Percentiles rank a stretch among this genome's conserved stretches.
phyloP scores from a whole-genome alignment of 1,284 basidiomycete genomes.

The Sporisorium reilianum region DNA sequence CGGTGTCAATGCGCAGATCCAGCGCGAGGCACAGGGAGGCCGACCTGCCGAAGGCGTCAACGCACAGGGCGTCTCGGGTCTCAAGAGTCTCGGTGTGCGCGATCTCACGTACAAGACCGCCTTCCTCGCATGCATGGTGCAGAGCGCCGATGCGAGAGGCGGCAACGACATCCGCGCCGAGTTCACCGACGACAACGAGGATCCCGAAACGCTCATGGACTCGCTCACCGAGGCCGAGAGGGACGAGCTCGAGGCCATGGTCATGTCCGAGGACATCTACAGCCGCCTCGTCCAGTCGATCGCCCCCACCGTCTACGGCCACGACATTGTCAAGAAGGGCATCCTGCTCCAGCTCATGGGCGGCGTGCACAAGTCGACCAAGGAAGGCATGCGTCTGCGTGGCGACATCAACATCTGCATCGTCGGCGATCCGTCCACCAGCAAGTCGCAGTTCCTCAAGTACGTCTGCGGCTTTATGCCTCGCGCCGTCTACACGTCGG shows the following conservation, averaged over 20 bases:
- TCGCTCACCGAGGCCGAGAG: constrained; percentile 93
- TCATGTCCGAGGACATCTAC: constrained; percentile 92
- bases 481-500: constrained; percentile 97
- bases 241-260: constrained; percentile 93
- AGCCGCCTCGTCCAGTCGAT: constrained; percentile 92
- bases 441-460: constrained; percentile 99
- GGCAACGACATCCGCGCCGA: constrained; percentile 73
- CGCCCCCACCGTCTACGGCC: constrained; percentile 93
- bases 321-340: constrained; percentile 81
- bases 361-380: constrained; percentile 97
- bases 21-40: constrained; percentile 81
- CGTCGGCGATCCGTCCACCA: constrained; percentile 95
- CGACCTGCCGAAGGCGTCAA: constrained; percentile 74
- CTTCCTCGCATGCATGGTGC: constrained; percentile 97
- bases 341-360: constrained; percentile 98
- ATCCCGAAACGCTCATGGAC: constrained; percentile 83
- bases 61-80: constrained; percentile 88
- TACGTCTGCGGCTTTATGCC: constrained; percentile 99
- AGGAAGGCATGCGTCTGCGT: constrained; percentile 94
- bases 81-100: constrained; percentile 93
- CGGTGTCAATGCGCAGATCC: constrained; percentile 92
- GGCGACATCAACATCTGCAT: constrained; percentile 99
- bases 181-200: constrained; percentile 84
- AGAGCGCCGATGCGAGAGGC: constrained; percentile 80
- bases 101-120: constrained; percentile 99